These are phyloP conservation scores for Pseudogymnoascus pannorum DNA, from an alignment of 2,329 filamentous ascomycete genomes.

Conservation along the genomic window DNA sequence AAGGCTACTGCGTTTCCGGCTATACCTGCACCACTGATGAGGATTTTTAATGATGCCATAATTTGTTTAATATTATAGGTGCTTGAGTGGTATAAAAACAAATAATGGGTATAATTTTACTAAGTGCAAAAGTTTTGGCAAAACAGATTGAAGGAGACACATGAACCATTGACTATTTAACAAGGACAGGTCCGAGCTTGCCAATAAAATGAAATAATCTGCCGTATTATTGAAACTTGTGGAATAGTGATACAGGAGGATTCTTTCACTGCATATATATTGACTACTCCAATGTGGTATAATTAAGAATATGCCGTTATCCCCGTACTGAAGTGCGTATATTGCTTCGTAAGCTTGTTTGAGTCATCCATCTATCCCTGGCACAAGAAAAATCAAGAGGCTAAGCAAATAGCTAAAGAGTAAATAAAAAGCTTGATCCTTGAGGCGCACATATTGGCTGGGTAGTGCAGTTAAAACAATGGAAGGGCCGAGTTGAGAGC, in stretches of 20 bases:
- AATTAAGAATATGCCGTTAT: background rate
- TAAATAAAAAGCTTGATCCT: background rate
- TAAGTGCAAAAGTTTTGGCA: background rate
- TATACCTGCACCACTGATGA: slow-evolving; percentile 31
- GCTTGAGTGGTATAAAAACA: background rate
- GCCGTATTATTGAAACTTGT: background rate
- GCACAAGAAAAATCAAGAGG: background rate
- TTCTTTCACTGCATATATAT: background rate
- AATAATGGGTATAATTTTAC: background rate
- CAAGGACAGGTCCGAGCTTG: background rate
- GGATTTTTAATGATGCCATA: slow-evolving; percentile 24
- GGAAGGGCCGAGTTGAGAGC: background rate
- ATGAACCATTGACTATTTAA: background rate
- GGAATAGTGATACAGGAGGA: background rate
- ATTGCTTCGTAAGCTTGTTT: background rate
- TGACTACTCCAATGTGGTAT: background rate
- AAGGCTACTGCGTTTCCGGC: slow-evolving; percentile 39
- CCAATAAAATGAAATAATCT: background rate
- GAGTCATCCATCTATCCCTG: background rate
- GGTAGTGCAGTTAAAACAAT: background rate
- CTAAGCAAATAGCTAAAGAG: background rate
- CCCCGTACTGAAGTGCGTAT: background rate
- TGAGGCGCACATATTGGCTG: background rate
- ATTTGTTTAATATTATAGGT: background rate
- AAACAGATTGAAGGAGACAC: background rate